Conservation (phyloP, 345 rosid genomes). For the Raphanus raphanistrum region DNA sequence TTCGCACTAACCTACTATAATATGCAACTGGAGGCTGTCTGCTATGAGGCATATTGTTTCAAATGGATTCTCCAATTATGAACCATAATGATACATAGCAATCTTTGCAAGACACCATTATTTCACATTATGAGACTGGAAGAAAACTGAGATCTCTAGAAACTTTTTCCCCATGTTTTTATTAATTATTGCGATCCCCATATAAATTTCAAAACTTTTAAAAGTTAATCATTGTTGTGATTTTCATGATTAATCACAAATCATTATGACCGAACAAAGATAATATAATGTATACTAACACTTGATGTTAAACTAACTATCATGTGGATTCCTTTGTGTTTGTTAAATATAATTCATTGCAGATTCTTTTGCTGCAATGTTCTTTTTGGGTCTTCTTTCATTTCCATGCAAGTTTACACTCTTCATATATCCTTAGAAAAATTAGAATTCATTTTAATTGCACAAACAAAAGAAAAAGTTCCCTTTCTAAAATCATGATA, state of each 20-base stretch:
- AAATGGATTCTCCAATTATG: conserved; percentile 25
- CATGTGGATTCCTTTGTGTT: background rate
- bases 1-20: background rate
- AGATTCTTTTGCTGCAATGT: background rate
- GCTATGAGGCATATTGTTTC: conserved; percentile 2
- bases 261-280: conserved; percentile 30
- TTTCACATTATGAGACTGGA: conserved; percentile 29
- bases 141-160: conserved; percentile 28
- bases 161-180: conserved; percentile 34
- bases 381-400: background rate
- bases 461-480: background rate
- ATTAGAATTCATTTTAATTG: background rate
- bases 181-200: conserved; percentile 38
- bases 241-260: conserved; percentile 32
- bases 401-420: background rate
- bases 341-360: background rate
- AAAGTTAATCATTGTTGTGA: conserved; percentile 33
- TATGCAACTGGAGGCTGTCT: background rate
- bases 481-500: background rate
- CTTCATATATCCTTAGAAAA: background rate
- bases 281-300: background rate
- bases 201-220: conserved; percentile 25
- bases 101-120: conserved; percentile 43
- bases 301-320: background rate
- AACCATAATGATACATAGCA: conserved; percentile 36